Base-by-base conservation (phyloP, 2,329 filamentous ascomycete species). In the Paecilomyces sp. region DNA sequence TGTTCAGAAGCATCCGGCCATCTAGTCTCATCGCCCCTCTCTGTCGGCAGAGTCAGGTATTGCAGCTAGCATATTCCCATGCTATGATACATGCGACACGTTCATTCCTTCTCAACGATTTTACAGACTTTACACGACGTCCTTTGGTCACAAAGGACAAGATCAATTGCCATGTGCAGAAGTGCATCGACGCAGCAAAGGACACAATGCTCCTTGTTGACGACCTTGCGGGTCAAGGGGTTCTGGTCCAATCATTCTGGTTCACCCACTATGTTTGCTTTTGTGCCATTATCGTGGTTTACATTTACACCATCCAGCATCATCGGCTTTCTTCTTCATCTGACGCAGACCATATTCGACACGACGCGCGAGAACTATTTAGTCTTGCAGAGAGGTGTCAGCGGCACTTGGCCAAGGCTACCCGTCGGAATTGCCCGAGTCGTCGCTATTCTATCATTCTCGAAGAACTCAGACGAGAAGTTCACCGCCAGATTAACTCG, bases 391-490 rank as follows among this genome's bases (percentile, higher is more conserved):
- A 80, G 57, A 67, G 70, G n/a, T 80, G 77, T 59, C 71, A 80
- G 54, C 69, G 72, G 11, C 77, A 81, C 61, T 72, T 81, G 13
- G 77, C 77, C 1, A 72, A 76, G 57, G 79, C 78, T 2, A 80
- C 79, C 3, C 74, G 76, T 1, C 75, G 72, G 12, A 80, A 80
- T 33, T 80, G 77, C 2, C 79, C 79, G 0, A 79, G 77, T 55
- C 74, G 77, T 6, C 72, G 77, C 47, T 81, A 81, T 53, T 77
- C 76, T 31, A 80, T 80, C 55, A 81, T 81, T 52, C 63, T 81
- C 9, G 77, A 79, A 54, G 79, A 80, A 58, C 62, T 80, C 24
- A 68, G 78, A 51, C 65, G 71, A 7, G 78, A 80, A 58, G 78
- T 75, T 2, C 73, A 74, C 62, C 65, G 68, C 9, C 72, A 74